Evolutionary conservation across 2,329 filamentous ascomycete genomes (phyloP).

Genomic region (Tolypocladium ophioglossoides): DNA sequence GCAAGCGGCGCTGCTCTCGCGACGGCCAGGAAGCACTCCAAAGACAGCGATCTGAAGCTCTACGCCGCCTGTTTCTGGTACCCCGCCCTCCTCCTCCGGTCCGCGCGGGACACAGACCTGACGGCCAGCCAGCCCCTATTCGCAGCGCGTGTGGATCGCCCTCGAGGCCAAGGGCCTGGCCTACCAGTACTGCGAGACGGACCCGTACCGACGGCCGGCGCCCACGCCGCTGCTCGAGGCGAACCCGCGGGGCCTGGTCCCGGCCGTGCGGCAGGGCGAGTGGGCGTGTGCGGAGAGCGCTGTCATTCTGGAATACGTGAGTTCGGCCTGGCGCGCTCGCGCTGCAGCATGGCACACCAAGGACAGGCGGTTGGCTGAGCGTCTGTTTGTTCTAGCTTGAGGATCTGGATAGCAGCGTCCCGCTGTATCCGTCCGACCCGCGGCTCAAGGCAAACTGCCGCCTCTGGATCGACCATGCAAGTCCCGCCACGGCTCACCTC

Average conservation of each 20-base stretch:
- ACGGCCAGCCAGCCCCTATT: slow-evolving; percentile 54
- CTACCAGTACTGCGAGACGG: slow-evolving; percentile 81
- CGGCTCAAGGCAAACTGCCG: slow-evolving; percentile 63
- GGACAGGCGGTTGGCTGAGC: too few relatives aligned
- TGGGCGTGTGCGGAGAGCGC: slow-evolving; percentile 78
- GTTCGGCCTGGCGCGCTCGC: slow-evolving; percentile 10
- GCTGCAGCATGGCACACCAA: too few relatives aligned
- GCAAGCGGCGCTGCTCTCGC: slow-evolving; percentile 59
- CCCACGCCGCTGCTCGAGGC: slow-evolving; percentile 53
- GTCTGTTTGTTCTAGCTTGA: slow-evolving; percentile 52
- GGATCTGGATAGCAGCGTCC: slow-evolving; percentile 50
- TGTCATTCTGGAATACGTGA: slow-evolving; percentile 76
- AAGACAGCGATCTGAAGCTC: slow-evolving; percentile 61
- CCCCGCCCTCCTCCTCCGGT: slow-evolving; percentile 12
- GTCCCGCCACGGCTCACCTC: slow-evolving; percentile 15
- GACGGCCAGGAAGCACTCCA: slow-evolving; percentile 61
- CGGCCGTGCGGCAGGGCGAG: slow-evolving; percentile 64
- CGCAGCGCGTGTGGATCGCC: slow-evolving; percentile 82
- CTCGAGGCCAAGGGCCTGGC: slow-evolving; percentile 66
- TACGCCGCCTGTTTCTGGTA: slow-evolving; percentile 81
- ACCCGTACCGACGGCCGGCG: slow-evolving; percentile 62
- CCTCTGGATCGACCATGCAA: slow-evolving; percentile 71
- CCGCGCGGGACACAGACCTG: slow-evolving; percentile 1
- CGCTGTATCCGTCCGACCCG: slow-evolving; percentile 54
- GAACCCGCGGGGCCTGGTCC: slow-evolving; percentile 66